Conservation (phyloP, 345 rosid genomes). For the Zanthoxylum bungeanum region DNA sequence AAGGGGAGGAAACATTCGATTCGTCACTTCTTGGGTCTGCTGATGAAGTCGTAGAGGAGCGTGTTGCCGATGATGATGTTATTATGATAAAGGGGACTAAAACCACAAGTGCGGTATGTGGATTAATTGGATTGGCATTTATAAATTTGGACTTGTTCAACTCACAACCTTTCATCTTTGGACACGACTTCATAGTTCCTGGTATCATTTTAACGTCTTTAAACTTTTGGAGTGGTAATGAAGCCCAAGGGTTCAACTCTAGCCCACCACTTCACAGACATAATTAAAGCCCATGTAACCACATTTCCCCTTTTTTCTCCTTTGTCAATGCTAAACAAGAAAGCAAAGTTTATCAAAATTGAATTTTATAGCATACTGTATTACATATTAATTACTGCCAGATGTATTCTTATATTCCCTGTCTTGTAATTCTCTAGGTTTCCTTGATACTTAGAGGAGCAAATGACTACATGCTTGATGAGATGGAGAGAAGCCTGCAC, state of each 20-base stretch:
- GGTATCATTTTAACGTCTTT: not conserved
- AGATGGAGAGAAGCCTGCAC: conserved; percentile 94
- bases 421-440: conserved; percentile 45
- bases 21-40: conserved; percentile 76
- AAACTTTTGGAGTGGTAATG: not conserved
- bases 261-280: not conserved
- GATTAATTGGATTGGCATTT: conserved; percentile 1
- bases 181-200: not conserved
- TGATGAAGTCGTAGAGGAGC: conserved; percentile 92
- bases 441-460: conserved; percentile 95
- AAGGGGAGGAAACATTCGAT: conserved; percentile 97
- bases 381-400: not conserved
- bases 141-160: not conserved
- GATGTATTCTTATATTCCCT: not conserved
- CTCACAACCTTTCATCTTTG: not conserved
- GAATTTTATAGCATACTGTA: not conserved
- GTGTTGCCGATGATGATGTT: conserved; percentile 88
- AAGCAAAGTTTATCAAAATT: not conserved
- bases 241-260: not conserved
- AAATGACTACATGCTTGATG: conserved; percentile 96
- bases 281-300: not conserved
- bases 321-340: not conserved
- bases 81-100: conserved; percentile 88
- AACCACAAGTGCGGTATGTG: conserved; percentile 71
- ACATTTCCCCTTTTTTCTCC: not conserved